Evolutionary conservation across 371 early-diverging fungal genomes (phyloP).

Genomic region (Cladochytrium tenue): DNA sequence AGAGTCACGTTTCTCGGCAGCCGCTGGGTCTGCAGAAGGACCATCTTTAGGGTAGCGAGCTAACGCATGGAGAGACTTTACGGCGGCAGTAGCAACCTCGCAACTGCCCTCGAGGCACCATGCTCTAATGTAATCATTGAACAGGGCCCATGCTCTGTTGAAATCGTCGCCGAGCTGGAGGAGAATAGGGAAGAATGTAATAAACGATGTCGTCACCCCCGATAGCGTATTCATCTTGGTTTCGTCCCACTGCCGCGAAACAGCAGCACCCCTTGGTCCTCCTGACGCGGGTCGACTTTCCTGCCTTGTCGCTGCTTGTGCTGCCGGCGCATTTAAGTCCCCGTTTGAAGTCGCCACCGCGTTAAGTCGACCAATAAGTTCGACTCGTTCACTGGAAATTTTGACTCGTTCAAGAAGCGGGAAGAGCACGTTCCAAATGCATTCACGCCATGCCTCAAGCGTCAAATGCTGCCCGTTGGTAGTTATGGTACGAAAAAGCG

Average conservation of each 20-base stretch:
- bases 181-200: slow-evolving; percentile 66
- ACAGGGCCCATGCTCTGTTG: slow-evolving; percentile 61
- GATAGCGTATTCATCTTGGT: slow-evolving; percentile 81
- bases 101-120: slow-evolving; percentile 70
- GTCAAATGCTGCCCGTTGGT: slow-evolving; percentile 77
- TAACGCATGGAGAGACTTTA: slow-evolving; percentile 68
- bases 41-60: slow-evolving; percentile 51
- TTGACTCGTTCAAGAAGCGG: slow-evolving; percentile 85
- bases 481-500: slow-evolving; percentile 88
- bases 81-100: slow-evolving; percentile 76
- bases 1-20: slow-evolving; percentile 24
- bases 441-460: slow-evolving; percentile 75
- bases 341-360: neutral
- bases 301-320: neutral
- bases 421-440: slow-evolving; percentile 84
- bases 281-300: slow-evolving; percentile 1
- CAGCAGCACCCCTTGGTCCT: slow-evolving; percentile 50
- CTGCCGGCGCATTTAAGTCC: neutral
- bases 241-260: slow-evolving; percentile 94
- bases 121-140: slow-evolving; percentile 74
- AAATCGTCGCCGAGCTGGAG: slow-evolving; percentile 60
- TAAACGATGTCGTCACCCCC: slow-evolving; percentile 72
- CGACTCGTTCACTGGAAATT: slow-evolving; percentile 35
- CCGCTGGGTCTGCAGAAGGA: slow-evolving; percentile 20
- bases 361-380: slow-evolving; percentile 14